phyloP scores from a whole-genome alignment of 139 green algal genomes.

The Coccomyxa sp. region DNA sequence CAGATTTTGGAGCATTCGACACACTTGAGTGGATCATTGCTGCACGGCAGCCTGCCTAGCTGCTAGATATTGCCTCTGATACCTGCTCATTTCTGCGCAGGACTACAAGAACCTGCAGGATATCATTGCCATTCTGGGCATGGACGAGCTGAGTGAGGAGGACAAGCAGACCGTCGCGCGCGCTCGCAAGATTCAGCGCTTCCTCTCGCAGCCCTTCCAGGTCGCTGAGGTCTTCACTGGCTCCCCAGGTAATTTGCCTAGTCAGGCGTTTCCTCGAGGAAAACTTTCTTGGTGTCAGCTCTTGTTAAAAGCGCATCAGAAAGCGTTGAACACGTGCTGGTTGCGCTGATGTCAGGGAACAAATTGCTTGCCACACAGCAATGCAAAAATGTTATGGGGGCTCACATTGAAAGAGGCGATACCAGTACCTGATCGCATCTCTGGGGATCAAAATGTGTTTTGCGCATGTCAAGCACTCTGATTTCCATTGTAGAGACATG shows the following conservation, averaged over 20 bases:
- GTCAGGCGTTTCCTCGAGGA: background rate
- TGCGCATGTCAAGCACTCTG: too few relatives aligned
- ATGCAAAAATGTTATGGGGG: too few relatives aligned
- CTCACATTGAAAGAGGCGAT: too few relatives aligned
- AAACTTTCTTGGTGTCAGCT: background rate
- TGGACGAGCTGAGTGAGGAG: slow-evolving; percentile 99
- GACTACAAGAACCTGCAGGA: slow-evolving; percentile 98
- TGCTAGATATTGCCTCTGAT: background rate
- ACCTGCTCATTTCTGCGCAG: slow-evolving; percentile 20
- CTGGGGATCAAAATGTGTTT: too few relatives aligned
- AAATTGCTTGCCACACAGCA: too few relatives aligned
- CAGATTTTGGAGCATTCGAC: background rate
- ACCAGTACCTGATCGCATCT: too few relatives aligned
- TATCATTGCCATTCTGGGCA: slow-evolving; percentile 99
- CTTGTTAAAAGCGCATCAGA: background rate
- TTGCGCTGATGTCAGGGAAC: too few relatives aligned
- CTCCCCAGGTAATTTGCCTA: slow-evolving; percentile 52
- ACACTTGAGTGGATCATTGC: background rate
- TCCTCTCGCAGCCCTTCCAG: slow-evolving; percentile 98
- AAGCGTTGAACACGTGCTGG: background rate
- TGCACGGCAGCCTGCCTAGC: background rate
- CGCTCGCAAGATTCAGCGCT: slow-evolving; percentile 98
- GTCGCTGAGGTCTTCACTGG: slow-evolving; percentile 99
- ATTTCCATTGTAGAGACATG: too few relatives aligned
- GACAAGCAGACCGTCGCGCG: slow-evolving; percentile 98